Base-by-base conservation (phyloP, 768 basidiomycete species). In the Guyanaporus albipodus region DNA sequence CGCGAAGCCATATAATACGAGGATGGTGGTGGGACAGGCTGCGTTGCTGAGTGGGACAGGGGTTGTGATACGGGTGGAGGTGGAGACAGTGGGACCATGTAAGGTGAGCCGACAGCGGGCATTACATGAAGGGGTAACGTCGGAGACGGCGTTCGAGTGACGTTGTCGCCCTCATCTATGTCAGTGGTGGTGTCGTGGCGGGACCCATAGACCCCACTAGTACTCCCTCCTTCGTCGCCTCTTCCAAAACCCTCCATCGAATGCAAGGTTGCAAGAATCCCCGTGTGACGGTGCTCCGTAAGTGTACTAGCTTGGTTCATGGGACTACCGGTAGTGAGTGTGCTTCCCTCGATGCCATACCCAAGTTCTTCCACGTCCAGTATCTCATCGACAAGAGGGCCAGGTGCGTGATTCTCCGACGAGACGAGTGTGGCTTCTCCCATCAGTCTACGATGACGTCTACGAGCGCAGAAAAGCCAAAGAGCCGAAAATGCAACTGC, bases 391-490 rank as follows among this genome's bases (percentile, higher is more conserved):
- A 58, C 53, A 2, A 66, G 54, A 4, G 61, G 61, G 8, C 55
- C 49, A 19, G 53, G 10, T 2, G 45, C 22, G 18, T 54, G 38
- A 29, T 44, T 50, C 17, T 42, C 49, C 7, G 52, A 46, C 2
- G 26, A 34, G n/a, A 53, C 18, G 19, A 52, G 24, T 6, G 47
- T 48, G 33, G 59, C 46, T 18, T 63, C 63, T 22, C 36, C 57
- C 31, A 39, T 36, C 18, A 65, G 47, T 23, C 46, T 40, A 23
- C 57, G 66, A 47, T 57, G 61, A 22, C 66, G 63, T 42, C 59
- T 57, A 22, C 61, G 59, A 33, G 66, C 63, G n/a, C 64, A 66
- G 31, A 63, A 61, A 15, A 67, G 54, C 66, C 63, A 67, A 4
- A 66, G 51, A 29, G 34, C 44, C 3, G 57, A 49, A 33, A 66